Base-by-base conservation (phyloP, 345 rosid species). In the Carallia pectinifolia region DNA sequence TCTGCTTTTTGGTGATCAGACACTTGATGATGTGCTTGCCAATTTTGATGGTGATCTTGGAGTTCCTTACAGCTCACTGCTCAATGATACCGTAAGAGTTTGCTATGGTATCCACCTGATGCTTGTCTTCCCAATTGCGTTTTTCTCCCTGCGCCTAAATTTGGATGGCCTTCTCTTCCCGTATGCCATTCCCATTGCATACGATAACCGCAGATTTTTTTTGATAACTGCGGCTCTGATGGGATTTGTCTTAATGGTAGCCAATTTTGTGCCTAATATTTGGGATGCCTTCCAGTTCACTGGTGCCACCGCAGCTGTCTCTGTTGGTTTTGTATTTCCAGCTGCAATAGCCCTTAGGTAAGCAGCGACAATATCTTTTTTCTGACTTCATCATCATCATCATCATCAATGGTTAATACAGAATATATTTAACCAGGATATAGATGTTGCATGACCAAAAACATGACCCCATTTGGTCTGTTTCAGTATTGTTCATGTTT, bases 221-320 rank as follows among this genome's bases (percentile, higher is more conserved):
- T 64, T 71, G 7, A 30, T 79, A 34, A 86, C 89, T 13, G 71
- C 72, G 27, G 81, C 77, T 64, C 84, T 89, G 17, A 85, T 86
- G 87, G 83, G 85, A 55, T 69, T 82, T 7, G 80, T 89, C 59
- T 86, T 81, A 66, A 37, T 76, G 55, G 91, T 86, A 69, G 89
- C 94, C 56, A 89, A 80, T 74, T 89, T 65, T 61, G 81, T 89
- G 60, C 91, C 91, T 2, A 81, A 85, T 40, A 85, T 89, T 76
- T 87, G 91, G 91, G 94, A 82, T 69, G 90, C 90, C 6, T 88
- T 88, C 74, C 88, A 88, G 76, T 79, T 88, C 74, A 86, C 90
- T 1, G 91, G 89, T 40, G 94, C 94, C 36, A 86, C 89, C 1
- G 81, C 89, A 2, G 82, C 89, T 2, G 75, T 82, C 29, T 76